Conservation (phyloP, 352 stramenopile species). For the Phytophthora nicotianae region DNA sequence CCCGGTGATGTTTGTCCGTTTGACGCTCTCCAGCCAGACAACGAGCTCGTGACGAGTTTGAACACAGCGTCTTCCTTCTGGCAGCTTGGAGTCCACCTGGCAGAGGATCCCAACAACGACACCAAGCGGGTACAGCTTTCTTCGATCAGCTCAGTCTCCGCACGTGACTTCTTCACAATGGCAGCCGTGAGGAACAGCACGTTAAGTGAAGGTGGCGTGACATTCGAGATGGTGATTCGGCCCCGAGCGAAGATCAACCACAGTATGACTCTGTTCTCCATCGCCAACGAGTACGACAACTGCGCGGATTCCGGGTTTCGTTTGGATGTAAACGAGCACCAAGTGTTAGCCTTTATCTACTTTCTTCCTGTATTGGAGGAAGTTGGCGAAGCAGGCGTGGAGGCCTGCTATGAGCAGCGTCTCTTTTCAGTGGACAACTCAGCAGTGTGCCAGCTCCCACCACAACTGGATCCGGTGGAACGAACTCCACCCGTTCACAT, state of each 20-base stretch:
- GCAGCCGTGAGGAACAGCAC: constrained; percentile 32
- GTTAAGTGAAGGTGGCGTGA: constrained; percentile 38
- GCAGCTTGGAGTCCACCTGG: constrained; percentile 56
- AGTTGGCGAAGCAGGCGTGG: constrained; percentile 28
- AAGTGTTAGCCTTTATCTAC: constrained; percentile 67
- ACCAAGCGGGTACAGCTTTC: constrained; percentile 53
- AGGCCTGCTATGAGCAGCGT: constrained; percentile 60
- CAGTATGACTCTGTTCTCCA: constrained; percentile 77
- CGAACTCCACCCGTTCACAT: constrained; percentile 64
- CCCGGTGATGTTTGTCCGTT: constrained; percentile 52
- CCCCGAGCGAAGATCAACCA: constrained; percentile 38
- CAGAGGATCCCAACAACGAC: constrained; percentile 32
- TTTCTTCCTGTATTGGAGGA: constrained; percentile 54
- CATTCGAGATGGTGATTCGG: constrained; percentile 74
- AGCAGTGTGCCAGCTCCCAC: constrained; percentile 42
- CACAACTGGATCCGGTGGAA: constrained; percentile 31
- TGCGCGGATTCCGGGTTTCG: constrained; percentile 75
- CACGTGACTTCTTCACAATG: constrained; percentile 55
- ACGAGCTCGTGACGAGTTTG: constrained; percentile 49
- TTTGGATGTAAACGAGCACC: constrained; percentile 60
- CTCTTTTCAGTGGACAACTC: constrained; percentile 45
- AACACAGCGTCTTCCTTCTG: constrained; percentile 30
- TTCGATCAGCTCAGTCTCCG: constrained; percentile 51
- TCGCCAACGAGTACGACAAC: constrained; percentile 62
- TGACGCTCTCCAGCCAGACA: constrained; percentile 60